Base-by-base conservation (phyloP, 257 asterid genomes). In the Perilla frutescens region DNA sequence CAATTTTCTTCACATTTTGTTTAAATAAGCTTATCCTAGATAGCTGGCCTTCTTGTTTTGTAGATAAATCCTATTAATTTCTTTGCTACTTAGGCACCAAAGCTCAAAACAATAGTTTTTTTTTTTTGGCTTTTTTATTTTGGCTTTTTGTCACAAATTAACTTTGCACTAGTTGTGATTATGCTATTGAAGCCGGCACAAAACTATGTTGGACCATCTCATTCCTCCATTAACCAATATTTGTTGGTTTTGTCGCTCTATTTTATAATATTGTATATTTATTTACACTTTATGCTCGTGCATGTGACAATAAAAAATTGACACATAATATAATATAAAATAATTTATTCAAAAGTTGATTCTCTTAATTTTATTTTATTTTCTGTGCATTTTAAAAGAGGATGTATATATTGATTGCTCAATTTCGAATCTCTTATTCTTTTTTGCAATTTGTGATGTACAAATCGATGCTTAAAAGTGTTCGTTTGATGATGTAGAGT, bases 21-120 rank as follows among this genome's bases (percentile, higher is more conserved):
- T 34, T 34, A 34, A 34, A 34, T 34, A 34, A 2, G 37, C 37
- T 34, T 2, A 40, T 51, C 11, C 26, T 1, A 53, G 0, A 45
- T 49, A 41, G 43, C 39, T 36, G 47, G 69, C 36, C 7, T 50
- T 68, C 59, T 68, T 76, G 76, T 76, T 20, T 76, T 20, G 70
- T 60, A 8, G 65, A 59, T 76, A 6, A n/a, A 53, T 49, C 53
- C 63, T 60, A 60, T 70, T 13, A 0, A 12, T 72, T 41, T 71
- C 13, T 26, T 49, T 37, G 54, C 45, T 0, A 32, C 62, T 48
- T 48, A 37, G 61, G 47, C 73, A 74, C 34, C 77, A 48, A 62
- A 61, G 62, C 34, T 49, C 64, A 63, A 32, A 32, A 45, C 58
- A 29, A 58, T 56, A 57, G 32, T 8, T 3, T 66, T 48, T 69